Percentiles rank a stretch among this genome's conserved stretches.
Conservation (phyloP, 73 alveolate species). For the Breviolum minutum region DNA sequence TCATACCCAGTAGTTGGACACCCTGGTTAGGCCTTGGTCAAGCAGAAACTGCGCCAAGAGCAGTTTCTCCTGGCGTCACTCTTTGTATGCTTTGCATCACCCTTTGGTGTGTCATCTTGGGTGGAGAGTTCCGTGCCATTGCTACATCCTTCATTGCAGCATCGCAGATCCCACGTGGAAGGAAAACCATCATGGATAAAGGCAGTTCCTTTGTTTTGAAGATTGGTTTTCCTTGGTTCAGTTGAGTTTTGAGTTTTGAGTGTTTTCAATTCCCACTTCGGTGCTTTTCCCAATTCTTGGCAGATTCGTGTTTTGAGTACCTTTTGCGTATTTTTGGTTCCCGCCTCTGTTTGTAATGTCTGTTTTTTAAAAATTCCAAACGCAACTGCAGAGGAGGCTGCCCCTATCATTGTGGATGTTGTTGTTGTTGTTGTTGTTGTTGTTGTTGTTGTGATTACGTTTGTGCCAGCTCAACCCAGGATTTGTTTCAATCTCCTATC, state of each 20-base stretch:
- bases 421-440: no score
- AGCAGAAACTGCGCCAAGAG: background rate
- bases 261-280: background rate
- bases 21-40: background rate
- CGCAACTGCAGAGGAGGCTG: no score
- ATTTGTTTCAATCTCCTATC: constrained; percentile 7
- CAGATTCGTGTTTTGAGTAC: no score
- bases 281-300: no score
- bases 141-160: constrained; percentile 23
- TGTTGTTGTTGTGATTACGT: background rate
- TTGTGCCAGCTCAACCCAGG: background rate
- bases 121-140: constrained; percentile 68
- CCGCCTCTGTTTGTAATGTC: background rate
- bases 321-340: no score
- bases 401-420: no score
- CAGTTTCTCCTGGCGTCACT: constrained; percentile 13
- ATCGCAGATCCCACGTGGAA: constrained; percentile 41
- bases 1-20: no score
- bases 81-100: constrained; percentile 33
- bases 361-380: background rate
- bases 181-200: background rate
- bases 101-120: constrained; percentile 75
- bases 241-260: background rate
- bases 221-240: background rate
- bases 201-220: background rate